phyloP scores from a whole-genome alignment of 805 yeast species.

The Starmerella bombi region DNA sequence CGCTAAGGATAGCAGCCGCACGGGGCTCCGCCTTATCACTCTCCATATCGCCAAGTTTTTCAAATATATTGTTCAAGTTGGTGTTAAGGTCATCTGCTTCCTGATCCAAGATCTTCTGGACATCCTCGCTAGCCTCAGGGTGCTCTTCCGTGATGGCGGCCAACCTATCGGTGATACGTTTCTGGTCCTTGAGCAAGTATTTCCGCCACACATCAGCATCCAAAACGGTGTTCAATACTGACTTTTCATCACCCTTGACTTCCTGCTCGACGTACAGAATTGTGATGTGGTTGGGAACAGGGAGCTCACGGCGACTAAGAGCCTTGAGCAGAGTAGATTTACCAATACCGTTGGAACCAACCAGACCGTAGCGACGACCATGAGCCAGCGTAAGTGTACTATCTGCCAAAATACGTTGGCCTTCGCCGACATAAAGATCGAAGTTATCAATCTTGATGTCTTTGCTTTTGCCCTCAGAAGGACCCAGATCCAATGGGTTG shows the following conservation, averaged over 20 bases:
- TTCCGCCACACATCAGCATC: conserved; percentile 99
- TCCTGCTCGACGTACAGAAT: conserved; percentile 97
- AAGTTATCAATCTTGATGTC: conserved; percentile 87
- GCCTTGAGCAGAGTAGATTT: conserved; percentile 89
- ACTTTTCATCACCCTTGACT: conserved; percentile 79
- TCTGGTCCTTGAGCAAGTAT: conserved; percentile 65
- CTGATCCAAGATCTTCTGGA: conserved; percentile 65
- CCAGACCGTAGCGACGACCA: conserved; percentile 93
- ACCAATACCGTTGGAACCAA: conserved; percentile 99
- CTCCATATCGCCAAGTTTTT: conserved; percentile 83
- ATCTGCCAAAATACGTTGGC: conserved; percentile 80
- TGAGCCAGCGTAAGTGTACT: conserved; percentile 74
- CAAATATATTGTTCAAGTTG: conserved; percentile 65
- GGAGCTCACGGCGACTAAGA: conserved; percentile 80
- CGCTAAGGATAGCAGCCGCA: conserved; percentile 85
- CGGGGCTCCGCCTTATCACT: conserved; percentile 94
- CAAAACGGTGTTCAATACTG: conserved; percentile 86
- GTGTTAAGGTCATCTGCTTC: conserved; percentile 78
- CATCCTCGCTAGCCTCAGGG: conserved; percentile 37
- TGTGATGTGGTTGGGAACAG: conserved; percentile 89
- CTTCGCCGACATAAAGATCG: conserved; percentile 91
- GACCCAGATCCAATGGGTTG: conserved; percentile 79
- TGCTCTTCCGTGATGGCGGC: conserved; percentile 55
- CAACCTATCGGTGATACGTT: conserved; percentile 46
- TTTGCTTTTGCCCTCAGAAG: conserved; percentile 66